Percentiles rank a stretch among this genome's conserved stretches.
Evolutionary conservation across 208 protist genomes (phyloP).

Genomic region (Trypanosoma boissoni): DNA sequence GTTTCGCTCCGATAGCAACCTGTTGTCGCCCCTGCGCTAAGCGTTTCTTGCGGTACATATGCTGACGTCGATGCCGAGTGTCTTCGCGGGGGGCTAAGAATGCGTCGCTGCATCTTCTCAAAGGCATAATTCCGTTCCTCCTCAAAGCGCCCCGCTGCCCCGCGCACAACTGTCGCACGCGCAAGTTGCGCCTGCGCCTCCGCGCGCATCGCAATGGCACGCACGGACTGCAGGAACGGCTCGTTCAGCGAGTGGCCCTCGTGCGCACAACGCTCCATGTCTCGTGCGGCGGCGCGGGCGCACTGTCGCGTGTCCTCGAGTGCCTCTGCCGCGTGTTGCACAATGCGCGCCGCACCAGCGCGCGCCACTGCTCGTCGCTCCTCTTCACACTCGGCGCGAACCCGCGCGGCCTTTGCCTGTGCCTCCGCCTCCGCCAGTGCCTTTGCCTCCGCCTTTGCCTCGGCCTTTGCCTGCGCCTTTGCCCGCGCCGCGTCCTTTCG

Average conservation of each 20-base stretch:
- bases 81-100: constrained; percentile 12
- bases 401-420: too few relatives aligned
- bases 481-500: too few relatives aligned
- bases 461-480: too few relatives aligned
- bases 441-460: constrained; percentile 7
- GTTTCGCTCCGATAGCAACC: too few relatives aligned
- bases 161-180: neutral
- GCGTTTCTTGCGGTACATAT: too few relatives aligned
- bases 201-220: constrained; percentile 36
- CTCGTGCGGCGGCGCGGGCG: constrained; percentile 7
- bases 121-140: neutral
- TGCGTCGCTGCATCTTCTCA: constrained; percentile 5
- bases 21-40: too few relatives aligned
- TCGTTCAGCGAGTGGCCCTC: constrained; percentile 24
- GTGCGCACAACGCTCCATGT: constrained; percentile 10
- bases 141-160: neutral
- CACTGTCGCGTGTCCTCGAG: constrained; percentile 10
- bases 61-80: too few relatives aligned
- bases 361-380: constrained; percentile 12
- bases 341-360: neutral
- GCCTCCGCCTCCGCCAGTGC: constrained; percentile 16
- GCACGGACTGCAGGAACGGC: constrained; percentile 39
- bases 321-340: constrained; percentile 16
- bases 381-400: too few relatives aligned
- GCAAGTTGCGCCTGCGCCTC: constrained; percentile 50